These are phyloP conservation scores for Lyophyllum atratum DNA, from an alignment of 768 basidiomycete genomes.

Conservation along the genomic window DNA sequence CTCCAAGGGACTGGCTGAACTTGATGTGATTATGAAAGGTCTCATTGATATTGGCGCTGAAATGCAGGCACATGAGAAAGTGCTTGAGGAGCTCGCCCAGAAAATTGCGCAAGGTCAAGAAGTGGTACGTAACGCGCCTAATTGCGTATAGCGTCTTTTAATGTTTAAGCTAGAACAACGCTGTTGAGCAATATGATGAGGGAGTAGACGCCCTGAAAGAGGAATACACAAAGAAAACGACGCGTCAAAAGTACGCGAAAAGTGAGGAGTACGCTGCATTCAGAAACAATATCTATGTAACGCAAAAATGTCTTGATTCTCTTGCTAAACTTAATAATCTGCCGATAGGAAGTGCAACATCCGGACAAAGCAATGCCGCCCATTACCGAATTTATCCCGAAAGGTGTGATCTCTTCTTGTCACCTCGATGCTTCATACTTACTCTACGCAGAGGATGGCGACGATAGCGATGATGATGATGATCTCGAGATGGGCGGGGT, in stretches of 20 bases:
- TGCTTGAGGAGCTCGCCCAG: slow-evolving; percentile 59
- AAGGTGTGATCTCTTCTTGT: slow-evolving; percentile 44
- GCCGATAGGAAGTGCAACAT: slow-evolving; percentile 62
- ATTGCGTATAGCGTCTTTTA: background rate
- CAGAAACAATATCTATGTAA: slow-evolving; percentile 69
- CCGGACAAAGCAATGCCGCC: slow-evolving; percentile 75
- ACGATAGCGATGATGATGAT: slow-evolving; percentile 82
- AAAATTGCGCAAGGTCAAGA: slow-evolving; percentile 52
- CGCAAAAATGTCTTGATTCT: background rate
- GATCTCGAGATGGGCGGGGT: slow-evolving; percentile 88
- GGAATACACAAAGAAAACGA: slow-evolving; percentile 59
- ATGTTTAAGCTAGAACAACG: slow-evolving; percentile 44
- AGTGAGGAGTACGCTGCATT: slow-evolving; percentile 60
- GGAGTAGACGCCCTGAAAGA: slow-evolving; percentile 43
- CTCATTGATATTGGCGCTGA: slow-evolving; percentile 68
- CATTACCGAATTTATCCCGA: slow-evolving; percentile 68
- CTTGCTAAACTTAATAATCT: background rate
- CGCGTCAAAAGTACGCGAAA: slow-evolving; percentile 79
- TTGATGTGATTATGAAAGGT: slow-evolving; percentile 70
- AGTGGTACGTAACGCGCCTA: slow-evolving; percentile 49
- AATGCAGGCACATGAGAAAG: slow-evolving; percentile 55
- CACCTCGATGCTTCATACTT: background rate
- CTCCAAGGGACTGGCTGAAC: slow-evolving; percentile 51
- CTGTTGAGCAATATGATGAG: slow-evolving; percentile 50
- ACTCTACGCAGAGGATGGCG: slow-evolving; percentile 65